These are phyloP conservation scores for Aspergillus sclerotialis DNA, from an alignment of 2,329 filamentous ascomycete species.

Conservation along the genomic window DNA sequence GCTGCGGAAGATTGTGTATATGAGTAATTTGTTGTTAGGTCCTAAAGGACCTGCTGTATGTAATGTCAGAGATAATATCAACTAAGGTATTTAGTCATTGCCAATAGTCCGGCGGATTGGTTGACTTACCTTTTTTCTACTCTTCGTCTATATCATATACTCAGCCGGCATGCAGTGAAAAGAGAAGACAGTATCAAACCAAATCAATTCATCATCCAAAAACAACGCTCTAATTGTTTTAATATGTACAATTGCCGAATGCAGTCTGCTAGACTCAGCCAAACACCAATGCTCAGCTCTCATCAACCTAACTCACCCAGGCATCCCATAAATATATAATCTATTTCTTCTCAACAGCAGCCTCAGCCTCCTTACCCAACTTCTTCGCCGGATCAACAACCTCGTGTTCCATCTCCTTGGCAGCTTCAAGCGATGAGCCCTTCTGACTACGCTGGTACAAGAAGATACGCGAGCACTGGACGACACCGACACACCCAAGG, in stretches of 20 bases:
- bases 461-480: slow-evolving; percentile 74
- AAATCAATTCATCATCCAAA: neutral
- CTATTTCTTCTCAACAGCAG: slow-evolving; percentile 30
- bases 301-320: too few relatives aligned
- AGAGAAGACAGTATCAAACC: neutral
- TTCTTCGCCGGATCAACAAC: slow-evolving; percentile 30
- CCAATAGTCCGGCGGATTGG: too few relatives aligned
- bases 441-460: slow-evolving; percentile 55
- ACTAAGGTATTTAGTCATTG: too few relatives aligned
- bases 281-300: too few relatives aligned
- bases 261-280: too few relatives aligned
- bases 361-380: slow-evolving; percentile 21
- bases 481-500: slow-evolving; percentile 77
- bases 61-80: too few relatives aligned
- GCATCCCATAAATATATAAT: slow-evolving; percentile 1
- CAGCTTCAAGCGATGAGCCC: slow-evolving; percentile 29
- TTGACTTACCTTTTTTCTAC: too few relatives aligned
- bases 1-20: too few relatives aligned
- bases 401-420: slow-evolving; percentile 33
- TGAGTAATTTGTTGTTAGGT: too few relatives aligned
- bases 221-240: neutral
- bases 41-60: too few relatives aligned
- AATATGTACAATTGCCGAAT: neutral
- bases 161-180: too few relatives aligned
- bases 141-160: too few relatives aligned